Conservation (phyloP, 2,329 filamentous ascomycete genomes). For the Calycina marina region DNA sequence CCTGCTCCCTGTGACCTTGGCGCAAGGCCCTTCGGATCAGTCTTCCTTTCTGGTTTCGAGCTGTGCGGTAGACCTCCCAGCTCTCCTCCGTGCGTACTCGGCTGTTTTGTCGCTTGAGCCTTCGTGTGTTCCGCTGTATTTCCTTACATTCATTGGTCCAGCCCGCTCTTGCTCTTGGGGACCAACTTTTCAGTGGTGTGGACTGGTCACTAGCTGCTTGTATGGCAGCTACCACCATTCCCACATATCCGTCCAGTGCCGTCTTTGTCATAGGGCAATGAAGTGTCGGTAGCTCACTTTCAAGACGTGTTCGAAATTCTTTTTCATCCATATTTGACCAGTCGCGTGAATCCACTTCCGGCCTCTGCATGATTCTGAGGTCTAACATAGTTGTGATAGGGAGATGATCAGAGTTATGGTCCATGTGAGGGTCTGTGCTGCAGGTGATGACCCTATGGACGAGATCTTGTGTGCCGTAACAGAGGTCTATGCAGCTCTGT, state of each 20-base stretch:
- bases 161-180: neutral
- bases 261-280: too few relatives aligned
- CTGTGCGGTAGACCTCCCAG: neutral
- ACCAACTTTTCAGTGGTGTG: conserved; percentile 1
- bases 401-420: conserved; percentile 6
- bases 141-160: conserved; percentile 1
- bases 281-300: neutral
- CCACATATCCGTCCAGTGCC: conserved; percentile 8
- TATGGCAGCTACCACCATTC: conserved; percentile 11
- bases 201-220: conserved; percentile 4
- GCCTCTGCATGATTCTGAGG: conserved; percentile 1
- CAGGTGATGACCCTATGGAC: conserved; percentile 8
- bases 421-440: conserved; percentile 7
- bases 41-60: conserved; percentile 1
- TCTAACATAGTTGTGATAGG: conserved; percentile 5
- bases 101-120: neutral
- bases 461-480: neutral
- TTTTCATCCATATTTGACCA: conserved; percentile 1
- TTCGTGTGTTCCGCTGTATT: neutral
- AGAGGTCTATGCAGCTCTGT: conserved; percentile 1
- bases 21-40: neutral
- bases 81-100: conserved; percentile 1
- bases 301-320: neutral
- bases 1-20: neutral
- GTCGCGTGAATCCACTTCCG: neutral